These are phyloP conservation scores for Leccinum cinnamomeum DNA, from an alignment of 1,284 basidiomycete genomes.

Conservation along the genomic window DNA sequence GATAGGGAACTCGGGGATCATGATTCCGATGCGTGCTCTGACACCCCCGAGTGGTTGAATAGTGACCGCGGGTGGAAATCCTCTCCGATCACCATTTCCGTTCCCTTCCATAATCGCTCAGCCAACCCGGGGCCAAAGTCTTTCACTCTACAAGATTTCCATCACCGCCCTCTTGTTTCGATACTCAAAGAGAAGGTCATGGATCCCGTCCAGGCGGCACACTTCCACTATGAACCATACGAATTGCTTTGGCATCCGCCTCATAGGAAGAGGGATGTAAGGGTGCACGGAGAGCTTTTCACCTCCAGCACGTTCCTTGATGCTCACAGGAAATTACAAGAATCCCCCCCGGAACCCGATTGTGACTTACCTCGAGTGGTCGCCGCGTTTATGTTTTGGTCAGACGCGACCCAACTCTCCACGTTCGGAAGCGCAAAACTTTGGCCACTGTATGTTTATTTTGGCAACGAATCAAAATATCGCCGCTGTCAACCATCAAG, in stretches of 20 bases:
- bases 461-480: not conserved
- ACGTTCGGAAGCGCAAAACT: not conserved
- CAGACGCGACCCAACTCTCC: not conserved
- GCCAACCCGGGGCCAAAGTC: accelerated
- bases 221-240: not conserved
- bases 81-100: not conserved
- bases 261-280: not conserved
- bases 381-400: not conserved
- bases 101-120: not conserved
- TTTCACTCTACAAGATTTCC: not conserved
- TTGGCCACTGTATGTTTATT: not conserved
- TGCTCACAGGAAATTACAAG: not conserved
- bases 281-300: not conserved
- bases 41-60: not conserved
- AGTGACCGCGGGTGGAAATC: not conserved
- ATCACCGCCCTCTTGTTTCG: too few relatives aligned
- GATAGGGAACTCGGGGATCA: not conserved
- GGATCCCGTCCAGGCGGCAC: not conserved
- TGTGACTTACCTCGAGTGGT: not conserved
- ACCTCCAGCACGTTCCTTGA: not conserved
- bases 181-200: not conserved
- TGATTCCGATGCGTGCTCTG: not conserved
- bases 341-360: not conserved
- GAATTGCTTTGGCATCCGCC: not conserved
- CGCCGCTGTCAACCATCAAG: not conserved